Conservation (phyloP, 257 asterid species). For the Leonotis leonurus region DNA sequence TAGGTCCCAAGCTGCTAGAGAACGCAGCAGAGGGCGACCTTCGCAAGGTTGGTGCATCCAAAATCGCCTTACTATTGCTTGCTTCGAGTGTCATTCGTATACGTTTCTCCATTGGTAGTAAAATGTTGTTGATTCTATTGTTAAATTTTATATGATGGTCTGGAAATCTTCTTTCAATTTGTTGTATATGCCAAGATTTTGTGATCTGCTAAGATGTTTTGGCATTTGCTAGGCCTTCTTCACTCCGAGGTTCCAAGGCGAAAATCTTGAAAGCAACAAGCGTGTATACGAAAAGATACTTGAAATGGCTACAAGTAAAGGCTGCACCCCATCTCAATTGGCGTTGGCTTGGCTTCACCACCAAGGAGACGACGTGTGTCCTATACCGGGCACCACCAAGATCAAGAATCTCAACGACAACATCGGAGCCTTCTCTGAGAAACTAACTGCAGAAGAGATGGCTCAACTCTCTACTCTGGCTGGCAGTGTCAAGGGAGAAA, state of each 20-base stretch:
- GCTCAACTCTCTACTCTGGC: conserved; percentile 1
- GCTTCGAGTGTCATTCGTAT: background rate
- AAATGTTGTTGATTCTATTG: too few species aligned
- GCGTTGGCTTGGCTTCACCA: conserved; percentile 26
- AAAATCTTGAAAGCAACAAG: conserved; percentile 10
- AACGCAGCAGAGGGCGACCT: background rate
- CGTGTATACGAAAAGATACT: background rate
- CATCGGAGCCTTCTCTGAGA: conserved; percentile 2
- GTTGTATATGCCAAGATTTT: background rate
- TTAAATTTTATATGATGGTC: too few species aligned
- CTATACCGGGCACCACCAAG: conserved; percentile 24
- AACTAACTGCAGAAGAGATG: conserved; percentile 10
- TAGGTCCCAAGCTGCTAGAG: conserved; percentile 9
- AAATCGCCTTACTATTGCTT: background rate
- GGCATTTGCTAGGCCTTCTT: conserved; percentile 1
- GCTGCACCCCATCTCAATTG: conserved; percentile 13
- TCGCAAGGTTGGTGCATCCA: conserved; percentile 16
- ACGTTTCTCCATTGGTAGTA: too few species aligned
- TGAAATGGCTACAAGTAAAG: conserved; percentile 7
- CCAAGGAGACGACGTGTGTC: conserved; percentile 8
- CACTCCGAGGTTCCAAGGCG: conserved; percentile 14
- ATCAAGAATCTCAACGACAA: conserved; percentile 20
- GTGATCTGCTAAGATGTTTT: background rate
- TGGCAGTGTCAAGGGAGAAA: conserved; percentile 14
- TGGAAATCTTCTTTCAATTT: background rate